Percentiles rank a stretch among this genome's conserved stretches.
Evolutionary conservation across 2,329 filamentous ascomycete genomes (phyloP).

Genomic region (Pseudopyricularia cyperi): DNA sequence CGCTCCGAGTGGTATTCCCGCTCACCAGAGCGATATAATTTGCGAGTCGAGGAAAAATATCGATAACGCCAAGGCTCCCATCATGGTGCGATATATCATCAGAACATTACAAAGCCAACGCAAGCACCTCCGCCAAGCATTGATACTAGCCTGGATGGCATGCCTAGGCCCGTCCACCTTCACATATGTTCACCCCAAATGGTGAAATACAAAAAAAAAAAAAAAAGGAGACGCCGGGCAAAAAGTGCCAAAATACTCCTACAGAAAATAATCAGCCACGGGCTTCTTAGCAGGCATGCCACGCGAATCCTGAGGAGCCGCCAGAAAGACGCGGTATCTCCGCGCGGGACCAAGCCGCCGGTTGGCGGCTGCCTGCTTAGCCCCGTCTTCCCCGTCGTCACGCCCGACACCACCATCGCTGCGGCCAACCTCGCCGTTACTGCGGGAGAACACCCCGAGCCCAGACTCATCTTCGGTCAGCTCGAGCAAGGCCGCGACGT

Average conservation of each 20-base stretch:
- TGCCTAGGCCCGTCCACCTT: neutral
- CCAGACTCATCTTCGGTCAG: slow-evolving; percentile 79
- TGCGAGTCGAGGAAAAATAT: neutral
- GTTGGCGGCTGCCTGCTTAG: slow-evolving; percentile 25
- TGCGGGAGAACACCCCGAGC: slow-evolving; percentile 53
- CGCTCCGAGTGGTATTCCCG: neutral
- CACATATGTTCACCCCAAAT: neutral
- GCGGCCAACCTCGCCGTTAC: slow-evolving; percentile 54
- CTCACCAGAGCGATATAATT: neutral
- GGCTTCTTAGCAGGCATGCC: slow-evolving; percentile 99
- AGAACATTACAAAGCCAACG: neutral
- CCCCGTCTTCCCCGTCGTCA: slow-evolving; percentile 23
- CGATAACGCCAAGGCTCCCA: neutral
- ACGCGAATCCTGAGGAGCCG: slow-evolving; percentile 85
- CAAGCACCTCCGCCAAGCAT: neutral
- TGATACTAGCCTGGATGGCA: neutral
- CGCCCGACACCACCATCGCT: slow-evolving; percentile 32
- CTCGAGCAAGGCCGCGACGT: slow-evolving; percentile 90
- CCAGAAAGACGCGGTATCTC: slow-evolving; percentile 90
- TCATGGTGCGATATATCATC: neutral
- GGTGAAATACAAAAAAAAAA: neutral
- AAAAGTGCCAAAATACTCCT: slow-evolving; percentile 6
- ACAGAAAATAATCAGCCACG: slow-evolving; percentile 91
- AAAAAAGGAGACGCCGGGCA: neutral
- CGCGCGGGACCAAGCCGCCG: slow-evolving; percentile 60